Conservation (phyloP, 2,329 filamentous ascomycete species). For the Aspergillus pseudoterreus region DNA sequence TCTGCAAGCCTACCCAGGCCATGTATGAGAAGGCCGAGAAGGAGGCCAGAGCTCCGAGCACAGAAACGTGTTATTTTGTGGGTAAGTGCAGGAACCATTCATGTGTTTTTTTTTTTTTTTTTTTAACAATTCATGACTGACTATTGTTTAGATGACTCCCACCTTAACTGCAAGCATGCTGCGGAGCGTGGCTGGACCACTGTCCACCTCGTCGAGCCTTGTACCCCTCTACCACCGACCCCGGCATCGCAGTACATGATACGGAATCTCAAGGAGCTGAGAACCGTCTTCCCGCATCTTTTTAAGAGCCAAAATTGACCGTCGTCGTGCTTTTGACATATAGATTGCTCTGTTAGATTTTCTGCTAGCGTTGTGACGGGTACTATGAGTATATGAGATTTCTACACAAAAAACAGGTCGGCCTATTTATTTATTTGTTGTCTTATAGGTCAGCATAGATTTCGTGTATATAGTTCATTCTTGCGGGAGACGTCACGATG, state of each 20-base stretch:
- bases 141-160: conserved; percentile 69
- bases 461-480: not conserved
- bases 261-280: conserved; percentile 69
- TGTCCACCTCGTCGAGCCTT: conserved; percentile 79
- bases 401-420: not conserved
- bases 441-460: not conserved
- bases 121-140: not conserved
- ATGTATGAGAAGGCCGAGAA: conserved; percentile 89
- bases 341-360: conserved; percentile 1
- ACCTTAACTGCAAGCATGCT: conserved; percentile 73
- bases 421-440: not conserved
- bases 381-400: conserved; percentile 6
- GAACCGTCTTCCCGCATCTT: conserved; percentile 73
- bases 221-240: conserved; percentile 58
- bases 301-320: conserved; percentile 56
- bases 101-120: not conserved
- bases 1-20: conserved; percentile 80
- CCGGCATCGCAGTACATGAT: conserved; percentile 74
- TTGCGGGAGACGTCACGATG: no score
- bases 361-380: conserved; percentile 1
- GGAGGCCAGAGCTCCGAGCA: conserved; percentile 68
- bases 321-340: not conserved
- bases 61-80: conserved; percentile 83
- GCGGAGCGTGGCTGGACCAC: conserved; percentile 80
- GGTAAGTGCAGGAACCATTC: conserved; percentile 54